phyloP scores from a whole-genome alignment of 2,329 filamentous ascomycete species.

The Beauveria rudraprayagi region DNA sequence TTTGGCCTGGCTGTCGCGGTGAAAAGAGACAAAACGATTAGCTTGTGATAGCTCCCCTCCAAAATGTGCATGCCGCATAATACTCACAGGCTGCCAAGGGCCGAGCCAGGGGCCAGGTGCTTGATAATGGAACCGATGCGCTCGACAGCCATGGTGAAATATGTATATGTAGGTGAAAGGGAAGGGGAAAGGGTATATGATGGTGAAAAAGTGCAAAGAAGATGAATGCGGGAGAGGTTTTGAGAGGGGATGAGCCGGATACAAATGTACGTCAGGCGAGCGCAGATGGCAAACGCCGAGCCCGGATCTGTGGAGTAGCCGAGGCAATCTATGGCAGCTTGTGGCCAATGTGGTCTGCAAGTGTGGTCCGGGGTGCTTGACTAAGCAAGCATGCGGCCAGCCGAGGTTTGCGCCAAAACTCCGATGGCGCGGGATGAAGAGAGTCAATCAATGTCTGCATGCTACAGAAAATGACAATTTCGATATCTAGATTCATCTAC shows the following conservation, averaged over 20 bases:
- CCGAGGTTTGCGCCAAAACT: conserved; percentile 10
- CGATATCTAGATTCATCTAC: neutral
- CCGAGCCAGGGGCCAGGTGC: conserved; percentile 70
- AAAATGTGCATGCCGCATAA: neutral
- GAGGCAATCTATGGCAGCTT: conserved; percentile 18
- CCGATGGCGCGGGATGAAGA: neutral
- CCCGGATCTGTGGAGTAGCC: conserved; percentile 22
- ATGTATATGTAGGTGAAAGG: neutral
- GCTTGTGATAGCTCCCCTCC: neutral
- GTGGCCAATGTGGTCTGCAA: neutral
- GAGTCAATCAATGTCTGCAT: neutral
- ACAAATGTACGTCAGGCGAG: neutral
- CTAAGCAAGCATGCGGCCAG: neutral
- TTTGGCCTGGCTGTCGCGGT: conserved; percentile 63
- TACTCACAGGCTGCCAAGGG: conserved; percentile 68
- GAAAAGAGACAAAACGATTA: neutral
- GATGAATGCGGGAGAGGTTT: neutral
- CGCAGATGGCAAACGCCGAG: conserved; percentile 3
- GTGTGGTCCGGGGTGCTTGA: conserved; percentile 3
- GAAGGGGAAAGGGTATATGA: neutral
- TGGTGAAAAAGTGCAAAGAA: neutral
- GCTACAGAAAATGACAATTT: too few relatives aligned
- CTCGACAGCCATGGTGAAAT: conserved; percentile 66
- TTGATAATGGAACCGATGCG: conserved; percentile 80
- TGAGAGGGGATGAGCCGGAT: conserved; percentile 2